These are phyloP conservation scores for Eutrema yunnanense DNA, from an alignment of 345 rosid species.

Conservation along the genomic window DNA sequence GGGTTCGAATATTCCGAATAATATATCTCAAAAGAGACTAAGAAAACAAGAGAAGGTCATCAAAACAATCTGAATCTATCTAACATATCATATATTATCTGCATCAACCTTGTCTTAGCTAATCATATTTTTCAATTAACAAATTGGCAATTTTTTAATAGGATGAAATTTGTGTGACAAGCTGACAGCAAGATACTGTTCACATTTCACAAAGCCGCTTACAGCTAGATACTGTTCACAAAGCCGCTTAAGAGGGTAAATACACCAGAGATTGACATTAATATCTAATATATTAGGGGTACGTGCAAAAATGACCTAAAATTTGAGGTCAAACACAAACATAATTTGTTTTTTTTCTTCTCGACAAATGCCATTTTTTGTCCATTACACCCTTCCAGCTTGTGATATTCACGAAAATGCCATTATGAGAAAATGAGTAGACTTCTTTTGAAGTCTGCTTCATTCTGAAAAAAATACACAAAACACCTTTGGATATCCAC, in stretches of 20 bases:
- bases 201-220: slow-evolving; percentile 1
- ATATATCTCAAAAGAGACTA: too few species aligned
- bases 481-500: too few species aligned
- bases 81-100: not conserved
- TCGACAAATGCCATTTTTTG: too few species aligned
- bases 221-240: not conserved
- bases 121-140: not conserved
- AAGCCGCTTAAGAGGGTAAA: slow-evolving; percentile 15
- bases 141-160: not conserved
- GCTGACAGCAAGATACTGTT: slow-evolving; percentile 5
- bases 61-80: not conserved
- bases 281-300: not conserved
- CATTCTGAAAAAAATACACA: too few species aligned
- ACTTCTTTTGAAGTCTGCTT: too few species aligned
- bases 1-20: too few species aligned
- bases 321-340: too few species aligned
- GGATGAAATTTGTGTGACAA: not conserved
- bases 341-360: too few species aligned
- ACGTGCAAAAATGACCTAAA: too few species aligned
- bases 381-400: too few species aligned
- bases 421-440: too few species aligned
- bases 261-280: not conserved
- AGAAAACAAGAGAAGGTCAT: not conserved
- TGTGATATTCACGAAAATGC: too few species aligned
- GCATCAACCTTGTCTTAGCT: not conserved